phyloP scores from a whole-genome alignment of 306 rosid species.

The Cyclanthera cordifolia region DNA sequence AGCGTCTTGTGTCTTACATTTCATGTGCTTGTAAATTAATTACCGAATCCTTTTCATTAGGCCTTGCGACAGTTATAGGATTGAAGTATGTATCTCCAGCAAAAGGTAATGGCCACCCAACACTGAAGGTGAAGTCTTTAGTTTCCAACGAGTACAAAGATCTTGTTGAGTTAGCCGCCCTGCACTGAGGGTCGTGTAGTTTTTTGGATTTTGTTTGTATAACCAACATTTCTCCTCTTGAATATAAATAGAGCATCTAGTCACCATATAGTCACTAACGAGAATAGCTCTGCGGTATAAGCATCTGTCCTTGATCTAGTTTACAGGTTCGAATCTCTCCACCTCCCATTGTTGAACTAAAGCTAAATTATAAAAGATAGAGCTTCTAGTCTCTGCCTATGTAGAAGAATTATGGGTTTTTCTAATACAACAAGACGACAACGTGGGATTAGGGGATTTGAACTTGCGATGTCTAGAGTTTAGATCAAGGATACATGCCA shows the following conservation, averaged over 20 bases:
- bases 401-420: background rate
- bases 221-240: too few relatives aligned
- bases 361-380: too few relatives aligned
- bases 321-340: too few relatives aligned
- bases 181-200: slow-evolving; percentile 24
- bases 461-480: too few relatives aligned
- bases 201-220: background rate
- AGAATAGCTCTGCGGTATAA: too few relatives aligned
- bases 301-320: too few relatives aligned
- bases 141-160: slow-evolving; percentile 45
- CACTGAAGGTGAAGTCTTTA: slow-evolving; percentile 50
- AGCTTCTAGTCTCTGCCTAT: background rate
- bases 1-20: background rate
- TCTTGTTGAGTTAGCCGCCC: slow-evolving; percentile 56
- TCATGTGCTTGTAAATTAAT: background rate
- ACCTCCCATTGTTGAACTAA: too few relatives aligned
- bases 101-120: slow-evolving; percentile 33
- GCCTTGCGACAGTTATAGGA: slow-evolving; percentile 70
- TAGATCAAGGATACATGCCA: too few relatives aligned
- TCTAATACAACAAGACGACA: too few relatives aligned
- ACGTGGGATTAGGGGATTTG: too few relatives aligned
- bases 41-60: slow-evolving; percentile 21
- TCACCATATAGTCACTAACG: too few relatives aligned
- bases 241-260: background rate
- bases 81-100: slow-evolving; percentile 60